Conservation (phyloP, 768 basidiomycete species). For the Panellus pusillus region DNA sequence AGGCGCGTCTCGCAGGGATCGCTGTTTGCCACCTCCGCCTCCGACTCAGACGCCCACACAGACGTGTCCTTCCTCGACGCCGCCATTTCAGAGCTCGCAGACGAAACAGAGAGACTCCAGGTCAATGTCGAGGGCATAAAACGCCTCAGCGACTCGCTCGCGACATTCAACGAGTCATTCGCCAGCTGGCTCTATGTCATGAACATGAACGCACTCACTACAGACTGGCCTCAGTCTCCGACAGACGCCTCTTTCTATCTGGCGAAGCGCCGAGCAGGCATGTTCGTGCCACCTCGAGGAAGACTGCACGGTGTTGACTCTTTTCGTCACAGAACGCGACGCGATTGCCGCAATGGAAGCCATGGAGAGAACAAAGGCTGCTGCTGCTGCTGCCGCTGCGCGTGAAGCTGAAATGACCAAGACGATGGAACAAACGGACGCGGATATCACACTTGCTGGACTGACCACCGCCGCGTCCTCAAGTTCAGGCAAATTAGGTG, state of each 20-base stretch:
- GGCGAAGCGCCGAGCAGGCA: conserved; percentile 63
- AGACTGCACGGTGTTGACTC: background rate
- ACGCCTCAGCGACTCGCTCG: conserved; percentile 70
- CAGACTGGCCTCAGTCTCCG: conserved; percentile 86
- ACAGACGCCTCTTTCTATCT: conserved; percentile 57
- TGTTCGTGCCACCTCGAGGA: conserved; percentile 8
- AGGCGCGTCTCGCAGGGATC: conserved; percentile 91
- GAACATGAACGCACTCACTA: conserved; percentile 94
- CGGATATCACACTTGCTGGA: conserved; percentile 40
- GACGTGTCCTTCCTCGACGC: conserved; percentile 86
- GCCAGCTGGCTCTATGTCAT: conserved; percentile 89
- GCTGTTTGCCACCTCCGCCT: conserved; percentile 80
- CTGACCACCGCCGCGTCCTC: conserved; percentile 37
- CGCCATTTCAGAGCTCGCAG: conserved; percentile 80
- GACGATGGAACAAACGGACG: conserved; percentile 40
- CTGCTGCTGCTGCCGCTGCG: conserved; percentile 29
- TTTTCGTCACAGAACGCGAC: conserved; percentile 51
- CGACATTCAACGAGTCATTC: conserved; percentile 90
- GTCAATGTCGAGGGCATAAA: conserved; percentile 73
- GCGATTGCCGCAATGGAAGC: conserved; percentile 57
- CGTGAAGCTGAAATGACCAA: conserved; percentile 40
- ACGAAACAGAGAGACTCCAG: conserved; percentile 82
- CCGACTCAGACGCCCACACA: conserved; percentile 75
- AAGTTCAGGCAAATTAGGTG: conserved; percentile 36
- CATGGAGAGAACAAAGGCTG: conserved; percentile 37